These are phyloP conservation scores for Komagataella phaffii DNA, from an alignment of 805 yeast genomes.

Conservation along the genomic window DNA sequence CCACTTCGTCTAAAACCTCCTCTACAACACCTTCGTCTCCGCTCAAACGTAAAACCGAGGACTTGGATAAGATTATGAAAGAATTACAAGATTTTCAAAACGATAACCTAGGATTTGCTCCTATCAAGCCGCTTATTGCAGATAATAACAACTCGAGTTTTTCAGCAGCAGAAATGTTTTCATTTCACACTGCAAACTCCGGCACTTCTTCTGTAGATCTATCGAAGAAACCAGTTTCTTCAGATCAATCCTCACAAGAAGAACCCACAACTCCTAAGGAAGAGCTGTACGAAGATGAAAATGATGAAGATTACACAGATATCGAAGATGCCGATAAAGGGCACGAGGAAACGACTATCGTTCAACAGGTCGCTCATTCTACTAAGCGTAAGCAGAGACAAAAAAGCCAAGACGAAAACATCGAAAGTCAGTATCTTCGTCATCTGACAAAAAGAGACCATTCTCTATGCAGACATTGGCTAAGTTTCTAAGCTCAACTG, in stretches of 20 bases:
- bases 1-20: neutral
- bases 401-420: constrained; percentile 4
- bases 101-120: neutral
- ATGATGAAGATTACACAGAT: constrained; percentile 7
- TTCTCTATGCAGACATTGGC: constrained; percentile 31
- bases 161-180: neutral
- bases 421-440: constrained; percentile 9
- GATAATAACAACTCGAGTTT: neutral
- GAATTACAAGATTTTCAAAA: neutral
- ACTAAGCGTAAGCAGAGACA: neutral
- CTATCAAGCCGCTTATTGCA: neutral
- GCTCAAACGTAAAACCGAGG: neutral
- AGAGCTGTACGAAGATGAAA: constrained; percentile 1
- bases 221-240: neutral
- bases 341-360: neutral
- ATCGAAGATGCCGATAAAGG: constrained; percentile 1
- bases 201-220: neutral
- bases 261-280: constrained; percentile 1
- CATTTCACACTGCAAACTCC: neutral
- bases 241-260: neutral
- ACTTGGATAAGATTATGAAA: neutral
- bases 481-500: constrained; percentile 38
- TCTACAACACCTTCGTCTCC: neutral
- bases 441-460: constrained; percentile 12
- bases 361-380: neutral